phyloP scores from a whole-genome alignment of 495 filamentous ascomycete species.

The Neohortaea acidophila region DNA sequence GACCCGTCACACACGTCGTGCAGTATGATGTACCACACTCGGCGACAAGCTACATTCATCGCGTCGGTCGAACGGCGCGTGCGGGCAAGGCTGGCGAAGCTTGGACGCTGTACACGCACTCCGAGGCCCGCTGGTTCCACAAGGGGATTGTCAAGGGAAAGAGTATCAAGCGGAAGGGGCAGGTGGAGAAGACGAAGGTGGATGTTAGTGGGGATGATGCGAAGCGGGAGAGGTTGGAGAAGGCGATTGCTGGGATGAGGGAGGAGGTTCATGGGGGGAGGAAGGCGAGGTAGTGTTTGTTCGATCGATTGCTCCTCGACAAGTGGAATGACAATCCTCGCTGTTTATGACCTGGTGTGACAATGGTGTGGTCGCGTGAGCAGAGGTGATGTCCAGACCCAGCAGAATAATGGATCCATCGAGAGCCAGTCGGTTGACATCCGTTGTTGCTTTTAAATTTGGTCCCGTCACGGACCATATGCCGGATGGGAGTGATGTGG shows the following conservation, averaged over 20 bases:
- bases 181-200: constrained; percentile 33
- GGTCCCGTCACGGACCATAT: too few relatives aligned
- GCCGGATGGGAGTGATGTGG: too few relatives aligned
- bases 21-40: constrained; percentile 87
- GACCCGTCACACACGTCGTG: constrained; percentile 57
- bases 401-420: too few relatives aligned
- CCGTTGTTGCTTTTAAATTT: too few relatives aligned
- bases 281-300: background rate
- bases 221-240: constrained; percentile 42
- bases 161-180: constrained; percentile 31
- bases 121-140: constrained; percentile 78
- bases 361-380: too few relatives aligned
- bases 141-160: constrained; percentile 47
- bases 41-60: constrained; percentile 73
- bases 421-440: too few relatives aligned
- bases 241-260: constrained; percentile 38
- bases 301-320: too few relatives aligned
- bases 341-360: too few relatives aligned
- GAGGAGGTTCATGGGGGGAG: constrained; percentile 29
- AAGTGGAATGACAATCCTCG: too few relatives aligned
- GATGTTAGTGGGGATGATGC: constrained; percentile 31
- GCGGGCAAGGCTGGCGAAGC: constrained; percentile 63
- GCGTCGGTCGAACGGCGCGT: constrained; percentile 80
- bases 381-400: too few relatives aligned
- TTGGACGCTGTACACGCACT: constrained; percentile 64